These are phyloP conservation scores for Pythium brachiatum DNA, from an alignment of 352 stramenopile genomes.

Conservation along the genomic window DNA sequence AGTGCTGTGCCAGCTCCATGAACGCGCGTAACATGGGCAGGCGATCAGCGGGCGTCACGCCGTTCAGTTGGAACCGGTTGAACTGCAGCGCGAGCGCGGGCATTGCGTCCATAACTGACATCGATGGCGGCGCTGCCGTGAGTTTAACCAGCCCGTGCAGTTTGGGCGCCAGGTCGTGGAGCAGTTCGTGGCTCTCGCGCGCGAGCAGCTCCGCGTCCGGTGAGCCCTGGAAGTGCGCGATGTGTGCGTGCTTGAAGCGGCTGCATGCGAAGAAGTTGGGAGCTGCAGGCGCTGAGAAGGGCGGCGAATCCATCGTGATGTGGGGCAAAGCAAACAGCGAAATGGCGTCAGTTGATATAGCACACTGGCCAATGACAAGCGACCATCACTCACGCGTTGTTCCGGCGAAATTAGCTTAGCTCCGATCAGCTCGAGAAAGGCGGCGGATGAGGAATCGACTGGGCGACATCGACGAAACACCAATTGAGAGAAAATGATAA, in stretches of 20 bases:
- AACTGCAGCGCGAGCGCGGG: background rate
- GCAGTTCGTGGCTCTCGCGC: background rate
- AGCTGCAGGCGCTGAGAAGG: too few species aligned
- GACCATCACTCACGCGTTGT: too few species aligned
- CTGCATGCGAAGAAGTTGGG: background rate
- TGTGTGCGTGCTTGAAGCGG: background rate
- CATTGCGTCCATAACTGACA: background rate
- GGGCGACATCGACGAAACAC: too few species aligned
- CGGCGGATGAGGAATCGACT: too few species aligned
- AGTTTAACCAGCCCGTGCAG: background rate
- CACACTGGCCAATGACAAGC: too few species aligned
- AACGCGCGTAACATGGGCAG: background rate
- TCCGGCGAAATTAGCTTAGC: too few species aligned
- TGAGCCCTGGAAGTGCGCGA: background rate
- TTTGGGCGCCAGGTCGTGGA: background rate
- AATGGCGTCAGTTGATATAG: too few species aligned
- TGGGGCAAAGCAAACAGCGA: too few species aligned
- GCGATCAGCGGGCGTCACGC: background rate
- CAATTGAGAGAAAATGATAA: too few species aligned
- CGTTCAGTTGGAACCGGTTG: background rate
- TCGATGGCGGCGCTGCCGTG: background rate
- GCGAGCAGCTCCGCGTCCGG: background rate
- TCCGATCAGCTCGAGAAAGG: too few species aligned
- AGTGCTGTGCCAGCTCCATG: background rate
- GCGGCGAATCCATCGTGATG: too few species aligned